Evolutionary conservation across 2,329 filamentous ascomycete genomes (phyloP), one percentile per base, ranked within the genome.

Genomic region (Teratosphaeriaceae sp.): DNA sequence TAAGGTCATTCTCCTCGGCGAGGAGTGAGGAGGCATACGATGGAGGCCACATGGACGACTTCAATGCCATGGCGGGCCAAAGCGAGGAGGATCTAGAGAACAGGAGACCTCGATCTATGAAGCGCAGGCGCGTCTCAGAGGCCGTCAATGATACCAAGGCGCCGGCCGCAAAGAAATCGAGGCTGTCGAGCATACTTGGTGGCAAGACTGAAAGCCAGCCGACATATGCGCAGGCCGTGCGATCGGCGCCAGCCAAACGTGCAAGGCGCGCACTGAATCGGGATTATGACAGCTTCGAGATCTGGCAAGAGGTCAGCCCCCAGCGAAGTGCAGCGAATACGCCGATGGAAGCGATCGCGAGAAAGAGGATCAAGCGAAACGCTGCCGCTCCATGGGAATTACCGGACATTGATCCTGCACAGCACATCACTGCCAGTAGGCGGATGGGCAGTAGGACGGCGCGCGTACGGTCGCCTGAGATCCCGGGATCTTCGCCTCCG

Each of bases 141-240:
- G 34, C 8, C 7, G 9, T 11, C 9, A 8, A 7, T 7, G 18
- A 21, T 7, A 37, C 20, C 7, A 19, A 23, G 9, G 16, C 24
- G 34, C 30, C 42, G 24, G 22, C 23, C 9, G 8, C 9, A 15
- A 34, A 13, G 23, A 44, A 41, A 21, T 20, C 31, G 5, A 36
- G 26, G 33, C 12, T 38, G 8, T 15, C 15, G 3, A 26, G 12
- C 36, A 46, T 44, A 38, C 46, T 38, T 20, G 36, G 33, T n/a
- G 48, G 44, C 33, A 38, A 49, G 29, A 38, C 30, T 8, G 44
- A 41, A 9, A 39, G 37, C 20, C 44, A 46, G 35, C 38, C 40
- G n/a, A 43, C 44, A 11, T 47, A 38, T 24, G 41, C 41, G 6
- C 41, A 47, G 31, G 33, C 36, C 12, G 9, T 44, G 4, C 26